Conservation (phyloP, 1,284 basidiomycete species). For the Jaminaea rosea region DNA sequence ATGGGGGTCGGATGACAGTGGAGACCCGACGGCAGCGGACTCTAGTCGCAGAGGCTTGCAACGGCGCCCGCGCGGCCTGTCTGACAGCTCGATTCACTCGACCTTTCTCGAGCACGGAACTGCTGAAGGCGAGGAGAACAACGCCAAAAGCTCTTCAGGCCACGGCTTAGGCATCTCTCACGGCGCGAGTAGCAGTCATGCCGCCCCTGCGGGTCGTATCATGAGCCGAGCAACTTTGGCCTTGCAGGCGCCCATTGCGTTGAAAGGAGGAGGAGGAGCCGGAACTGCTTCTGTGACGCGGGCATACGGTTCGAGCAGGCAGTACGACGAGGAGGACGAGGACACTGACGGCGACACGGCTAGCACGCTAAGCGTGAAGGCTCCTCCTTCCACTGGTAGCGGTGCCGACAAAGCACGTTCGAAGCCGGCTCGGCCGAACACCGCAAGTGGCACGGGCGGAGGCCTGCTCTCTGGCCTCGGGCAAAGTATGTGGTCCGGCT, state of each 20-base stretch:
- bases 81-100: constrained; percentile 40
- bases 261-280: neutral
- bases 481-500: neutral
- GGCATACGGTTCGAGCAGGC: too few relatives aligned
- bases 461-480: neutral
- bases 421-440: neutral
- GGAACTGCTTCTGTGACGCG: neutral
- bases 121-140: too few relatives aligned
- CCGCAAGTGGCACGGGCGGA: neutral
- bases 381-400: neutral
- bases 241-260: constrained; percentile 18
- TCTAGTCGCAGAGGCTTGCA: too few relatives aligned
- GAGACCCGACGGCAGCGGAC: too few relatives aligned
- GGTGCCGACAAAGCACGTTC: neutral
- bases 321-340: too few relatives aligned
- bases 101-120: constrained; percentile 38
- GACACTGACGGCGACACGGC: too few relatives aligned
- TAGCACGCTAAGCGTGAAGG: too few relatives aligned
- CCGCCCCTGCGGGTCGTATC: constrained; percentile 25
- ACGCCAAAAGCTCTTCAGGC: constrained; percentile 1
- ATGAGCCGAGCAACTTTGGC: constrained; percentile 38
- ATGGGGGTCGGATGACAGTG: constrained; percentile 14
- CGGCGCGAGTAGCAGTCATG: constrained; percentile 8
- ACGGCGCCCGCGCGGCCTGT: constrained; percentile 34
- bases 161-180: constrained; percentile 6